Evolutionary conservation across 169 alveolate genomes (phyloP).

Genomic region (Theileria annulata): DNA sequence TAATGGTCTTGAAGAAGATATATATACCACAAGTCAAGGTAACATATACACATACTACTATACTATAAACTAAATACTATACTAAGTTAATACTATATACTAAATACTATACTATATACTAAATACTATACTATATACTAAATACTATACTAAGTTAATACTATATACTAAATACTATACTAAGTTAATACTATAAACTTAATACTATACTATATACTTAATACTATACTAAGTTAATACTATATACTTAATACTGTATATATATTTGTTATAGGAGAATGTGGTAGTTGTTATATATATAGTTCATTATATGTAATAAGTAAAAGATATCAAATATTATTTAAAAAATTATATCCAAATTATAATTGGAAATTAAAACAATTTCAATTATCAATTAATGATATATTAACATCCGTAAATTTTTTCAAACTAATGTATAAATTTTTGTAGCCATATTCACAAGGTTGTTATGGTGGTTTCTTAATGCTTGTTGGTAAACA

Average conservation of each 20-base stretch:
- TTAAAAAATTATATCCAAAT: slow-evolving; percentile 69
- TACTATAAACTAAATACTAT: too few species aligned
- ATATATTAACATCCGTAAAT: slow-evolving; percentile 21
- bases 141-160: too few species aligned
- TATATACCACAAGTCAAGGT: slow-evolving; percentile 54
- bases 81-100: too few species aligned
- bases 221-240: too few species aligned
- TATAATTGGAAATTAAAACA: slow-evolving; percentile 45
- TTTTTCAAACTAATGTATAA: too few species aligned
- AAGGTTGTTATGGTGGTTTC: slow-evolving; percentile 90
- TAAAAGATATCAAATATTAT: slow-evolving; percentile 82
- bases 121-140: too few species aligned
- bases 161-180: too few species aligned
- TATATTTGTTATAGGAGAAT: slow-evolving; percentile 62
- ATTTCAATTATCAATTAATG: slow-evolving; percentile 56
- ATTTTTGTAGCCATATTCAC: slow-evolving; percentile 74
- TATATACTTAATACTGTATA: too few species aligned
- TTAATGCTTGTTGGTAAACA: slow-evolving; percentile 88
- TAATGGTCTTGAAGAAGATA: slow-evolving; percentile 48
- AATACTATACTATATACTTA: too few species aligned
- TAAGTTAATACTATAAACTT: too few species aligned
- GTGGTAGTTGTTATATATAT: slow-evolving; percentile 95
- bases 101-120: too few species aligned
- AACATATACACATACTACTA: neutral
- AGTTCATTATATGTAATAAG: slow-evolving; percentile 83